Evolutionary conservation across 1,284 basidiomycete species (phyloP), one percentile per base, ranked within the genome.

Genomic region (Sparassis latifolia): DNA sequence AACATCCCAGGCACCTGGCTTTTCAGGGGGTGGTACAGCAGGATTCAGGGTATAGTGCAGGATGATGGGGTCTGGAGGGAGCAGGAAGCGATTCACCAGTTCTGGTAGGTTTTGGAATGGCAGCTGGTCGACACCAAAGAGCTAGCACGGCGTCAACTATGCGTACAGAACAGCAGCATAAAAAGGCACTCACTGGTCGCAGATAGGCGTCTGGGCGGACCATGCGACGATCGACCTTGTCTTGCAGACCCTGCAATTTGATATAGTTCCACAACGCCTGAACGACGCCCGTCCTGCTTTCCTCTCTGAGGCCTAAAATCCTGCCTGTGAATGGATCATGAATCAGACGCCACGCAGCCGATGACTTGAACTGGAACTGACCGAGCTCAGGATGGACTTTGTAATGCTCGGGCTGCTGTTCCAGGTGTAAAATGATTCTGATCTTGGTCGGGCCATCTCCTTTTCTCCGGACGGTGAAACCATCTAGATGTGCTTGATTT

Each of bases 251-350:
- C 54, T 89, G 78, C 20, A 86, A 72, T 67, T 96, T 96, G 70
- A 97, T 89, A 60, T 97, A 94, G 60, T 87, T 89, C 95, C 95
- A 98, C 7, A 98, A 67, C 0, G 89, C 82, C 52, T 90, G 84
- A 39, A 97, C 79, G 20, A 92, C 80, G 9, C 87, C 91, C 9
- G 87, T 74, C 29, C 92, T 79, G 38, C 90, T 93, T 38, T 92
- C 93, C 65, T 97, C 91, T 55, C 87, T 86, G 60, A 96, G 76
- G 28, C 84, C 86, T 39, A 98, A 74, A 32, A 96, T 68, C 42
- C 75, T 77, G 0, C 79, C 84, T 74, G 52, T 2, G 38, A 12
- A 20, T 6, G 7, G 6, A 7, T 37, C 35, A 37, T 6, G 6
- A 12, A 37, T 6, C 35, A 37, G 7, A 12, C 7, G 35, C 7